Percentiles rank a stretch among this genome's conserved stretches.
Conservation (phyloP, 805 yeast genomes). For the Zygotorulaspora chibaensis region DNA sequence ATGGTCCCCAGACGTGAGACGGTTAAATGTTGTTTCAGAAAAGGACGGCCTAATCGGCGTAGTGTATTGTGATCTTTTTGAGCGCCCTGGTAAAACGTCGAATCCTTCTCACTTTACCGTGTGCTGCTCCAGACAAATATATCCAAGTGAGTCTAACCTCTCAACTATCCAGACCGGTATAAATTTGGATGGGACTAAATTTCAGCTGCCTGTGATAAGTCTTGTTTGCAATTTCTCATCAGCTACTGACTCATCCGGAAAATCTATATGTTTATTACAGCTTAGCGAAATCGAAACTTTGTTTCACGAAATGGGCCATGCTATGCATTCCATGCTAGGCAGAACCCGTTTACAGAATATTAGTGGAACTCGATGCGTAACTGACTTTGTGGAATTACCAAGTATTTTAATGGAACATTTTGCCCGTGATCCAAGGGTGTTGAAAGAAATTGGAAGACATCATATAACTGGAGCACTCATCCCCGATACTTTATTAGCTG, state of each 20-base stretch:
- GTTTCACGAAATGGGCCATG: constrained; percentile 99
- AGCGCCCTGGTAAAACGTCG: constrained; percentile 67
- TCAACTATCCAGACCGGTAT: constrained; percentile 35
- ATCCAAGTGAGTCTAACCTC: constrained; percentile 46
- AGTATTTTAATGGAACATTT: constrained; percentile 95
- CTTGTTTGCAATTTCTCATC: constrained; percentile 76
- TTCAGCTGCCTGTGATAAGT: constrained; percentile 86
- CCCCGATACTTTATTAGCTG: constrained; percentile 45
- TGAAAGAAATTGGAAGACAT: constrained; percentile 69
- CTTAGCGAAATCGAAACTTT: constrained; percentile 85
- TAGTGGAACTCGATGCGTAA: constrained; percentile 90
- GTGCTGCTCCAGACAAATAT: constrained; percentile 83
- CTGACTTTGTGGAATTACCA: constrained; percentile 95
- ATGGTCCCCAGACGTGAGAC: constrained; percentile 84
- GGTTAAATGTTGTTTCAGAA: constrained; percentile 69
- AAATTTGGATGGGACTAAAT: constrained; percentile 42
- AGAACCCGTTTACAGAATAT: constrained; percentile 85
- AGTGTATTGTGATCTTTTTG: constrained; percentile 83
- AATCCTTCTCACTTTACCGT: constrained; percentile 95
- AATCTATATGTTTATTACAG: constrained; percentile 54
- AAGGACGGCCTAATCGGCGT: constrained; percentile 65
- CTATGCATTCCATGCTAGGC: constrained; percentile 96
- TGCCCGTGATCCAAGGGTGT: constrained; percentile 74
- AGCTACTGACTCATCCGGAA: constrained; percentile 33
- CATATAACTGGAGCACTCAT: constrained; percentile 56